These are phyloP conservation scores for Penicillium maclennaniae DNA, from an alignment of 495 filamentous ascomycete species.

Conservation along the genomic window DNA sequence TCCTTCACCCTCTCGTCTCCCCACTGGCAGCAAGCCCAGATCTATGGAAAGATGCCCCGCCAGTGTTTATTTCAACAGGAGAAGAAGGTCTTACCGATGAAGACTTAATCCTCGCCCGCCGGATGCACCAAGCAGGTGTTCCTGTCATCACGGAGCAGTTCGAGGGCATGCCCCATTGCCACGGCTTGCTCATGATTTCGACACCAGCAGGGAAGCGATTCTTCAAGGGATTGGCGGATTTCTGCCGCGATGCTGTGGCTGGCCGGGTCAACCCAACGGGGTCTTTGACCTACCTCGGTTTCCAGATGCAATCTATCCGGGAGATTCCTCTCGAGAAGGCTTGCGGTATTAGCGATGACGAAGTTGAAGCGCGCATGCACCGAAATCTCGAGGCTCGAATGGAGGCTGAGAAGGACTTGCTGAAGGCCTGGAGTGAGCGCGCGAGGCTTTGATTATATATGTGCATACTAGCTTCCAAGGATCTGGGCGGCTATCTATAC, in stretches of 20 bases:
- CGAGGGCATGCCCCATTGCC: slow-evolving; percentile 89
- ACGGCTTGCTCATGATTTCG: slow-evolving; percentile 60
- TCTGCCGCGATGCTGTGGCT: slow-evolving; percentile 44
- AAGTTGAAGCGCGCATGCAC: slow-evolving; percentile 48
- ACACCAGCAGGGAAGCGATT: slow-evolving; percentile 46
- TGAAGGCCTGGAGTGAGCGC: slow-evolving; percentile 34
- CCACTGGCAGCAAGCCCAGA: slow-evolving; percentile 54
- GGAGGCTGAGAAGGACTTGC: slow-evolving; percentile 41
- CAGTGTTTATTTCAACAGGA: slow-evolving; percentile 70
- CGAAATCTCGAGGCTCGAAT: slow-evolving; percentile 43
- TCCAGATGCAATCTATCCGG: slow-evolving; percentile 49
- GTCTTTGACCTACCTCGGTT: slow-evolving; percentile 47
- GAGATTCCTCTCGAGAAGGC: slow-evolving; percentile 50
- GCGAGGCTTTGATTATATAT: slow-evolving; percentile 42
- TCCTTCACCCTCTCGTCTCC: slow-evolving; percentile 73
- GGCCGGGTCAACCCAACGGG: slow-evolving; percentile 20
- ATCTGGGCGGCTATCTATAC: not conserved
- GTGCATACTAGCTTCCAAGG: not conserved
- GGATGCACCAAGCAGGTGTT: slow-evolving; percentile 58
- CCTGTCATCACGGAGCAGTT: slow-evolving; percentile 67
- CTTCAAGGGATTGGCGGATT: slow-evolving; percentile 54
- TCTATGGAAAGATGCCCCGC: slow-evolving; percentile 65
- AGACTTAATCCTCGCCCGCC: slow-evolving; percentile 55
- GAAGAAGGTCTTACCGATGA: slow-evolving; percentile 80
- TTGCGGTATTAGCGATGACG: slow-evolving; percentile 47